Evolutionary conservation across 202 grass and related monocot species (phyloP), one percentile per base, ranked within the genome.

Genomic region (Brachypodium distachyon): DNA sequence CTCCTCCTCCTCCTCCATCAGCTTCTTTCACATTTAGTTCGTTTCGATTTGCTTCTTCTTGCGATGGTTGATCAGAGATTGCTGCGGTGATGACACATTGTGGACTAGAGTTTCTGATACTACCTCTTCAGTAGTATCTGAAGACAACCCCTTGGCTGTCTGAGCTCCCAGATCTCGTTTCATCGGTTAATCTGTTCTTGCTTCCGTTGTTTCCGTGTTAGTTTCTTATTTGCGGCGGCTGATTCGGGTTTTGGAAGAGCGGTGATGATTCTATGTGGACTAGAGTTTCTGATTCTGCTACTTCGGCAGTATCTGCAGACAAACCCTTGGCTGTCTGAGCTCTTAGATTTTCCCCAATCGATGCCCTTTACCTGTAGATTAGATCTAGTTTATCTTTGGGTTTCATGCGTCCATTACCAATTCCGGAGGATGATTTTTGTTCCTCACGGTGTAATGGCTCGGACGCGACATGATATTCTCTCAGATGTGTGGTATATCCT

Each of bases 401-500:
- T 65, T 82, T 2, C 19, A 57, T 63, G 89, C 81, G 73, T 52
- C 73, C 89, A 87, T 91, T 91, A 91, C 89, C 89, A 76, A 85
- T 88, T 85, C 89, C 7, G 85, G 73, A 61, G 85, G 85, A 84
- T 63, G 34, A 59, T 26, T 19, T 81, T 1, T 0, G 85, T 91
- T 91, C 77, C 74, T 88, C 68, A 9, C 34, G 85, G 89, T 82
- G 42, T 88, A 87, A 91, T 91, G 85, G 89, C 89, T 85, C 47
- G 78, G 89, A 14, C 78, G 89, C 89, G 3, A 91, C 39, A 91
- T 9, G 4, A 14, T 52, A 84, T 31, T 68, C 12, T 46, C 0
- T 23, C n/a, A n/a, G 59, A 65, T 51, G 29, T 85, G 89, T 76
- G 89, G 89, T 91, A 89, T 88, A 91, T 91, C 89, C 89, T 91